Evolutionary conservation across 2,329 filamentous ascomycete species (phyloP).

Genomic region (Pseudogymnoascus destructans): DNA sequence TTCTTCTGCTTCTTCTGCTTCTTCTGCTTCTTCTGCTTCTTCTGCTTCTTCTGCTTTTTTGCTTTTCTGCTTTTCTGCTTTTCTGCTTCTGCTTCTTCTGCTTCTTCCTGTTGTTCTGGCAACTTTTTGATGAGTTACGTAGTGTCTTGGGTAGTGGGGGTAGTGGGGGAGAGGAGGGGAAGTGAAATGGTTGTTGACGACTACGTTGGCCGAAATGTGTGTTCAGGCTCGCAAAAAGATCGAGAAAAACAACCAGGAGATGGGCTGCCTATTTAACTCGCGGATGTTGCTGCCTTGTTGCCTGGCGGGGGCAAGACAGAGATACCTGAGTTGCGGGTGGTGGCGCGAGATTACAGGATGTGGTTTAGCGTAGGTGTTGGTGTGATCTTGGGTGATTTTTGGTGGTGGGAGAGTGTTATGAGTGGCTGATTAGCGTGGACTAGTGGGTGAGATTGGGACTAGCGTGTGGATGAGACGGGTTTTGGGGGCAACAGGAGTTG

Average conservation of each 20-base stretch:
- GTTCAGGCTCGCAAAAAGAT: conserved; percentile 5
- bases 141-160: conserved; percentile 11
- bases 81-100: background rate
- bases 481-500: conserved; percentile 1
- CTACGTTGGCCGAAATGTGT: conserved; percentile 22
- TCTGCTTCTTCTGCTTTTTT: no score
- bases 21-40: background rate
- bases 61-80: no score
- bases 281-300: conserved; percentile 6
- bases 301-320: conserved; percentile 6
- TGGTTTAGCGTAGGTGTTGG: background rate
- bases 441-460: background rate
- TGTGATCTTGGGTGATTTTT: conserved; percentile 4
- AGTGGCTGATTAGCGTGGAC: background rate
- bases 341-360: background rate
- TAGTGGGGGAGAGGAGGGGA: conserved; percentile 1
- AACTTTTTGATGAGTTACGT: conserved; percentile 5
- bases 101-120: background rate
- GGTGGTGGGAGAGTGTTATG: conserved; percentile 8
- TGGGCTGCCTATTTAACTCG: conserved; percentile 17
- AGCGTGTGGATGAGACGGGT: background rate
- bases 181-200: conserved; percentile 15
- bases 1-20: background rate
- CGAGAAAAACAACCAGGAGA: conserved; percentile 17
- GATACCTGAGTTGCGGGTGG: background rate